phyloP scores from a whole-genome alignment of 2,329 filamentous ascomycete species.

The Talaromyces piceae region DNA sequence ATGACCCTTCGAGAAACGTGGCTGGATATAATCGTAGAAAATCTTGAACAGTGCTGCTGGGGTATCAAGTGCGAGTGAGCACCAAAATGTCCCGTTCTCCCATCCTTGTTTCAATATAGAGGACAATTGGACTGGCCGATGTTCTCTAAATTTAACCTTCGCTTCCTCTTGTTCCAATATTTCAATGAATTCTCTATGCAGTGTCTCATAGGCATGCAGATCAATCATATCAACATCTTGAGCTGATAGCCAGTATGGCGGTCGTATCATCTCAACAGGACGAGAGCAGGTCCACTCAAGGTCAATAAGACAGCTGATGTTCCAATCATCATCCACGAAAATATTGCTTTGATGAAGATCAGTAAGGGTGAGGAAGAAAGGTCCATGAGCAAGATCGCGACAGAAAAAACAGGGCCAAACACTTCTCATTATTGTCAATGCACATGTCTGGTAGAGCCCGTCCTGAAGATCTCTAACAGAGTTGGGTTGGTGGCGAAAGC shows the following conservation, averaged over 20 bases:
- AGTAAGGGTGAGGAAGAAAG: slow-evolving; percentile 30
- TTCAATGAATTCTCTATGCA: slow-evolving; percentile 11
- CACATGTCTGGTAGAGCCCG: slow-evolving; percentile 10
- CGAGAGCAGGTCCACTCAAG: slow-evolving; percentile 29
- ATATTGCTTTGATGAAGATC: slow-evolving; percentile 35
- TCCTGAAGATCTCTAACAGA: slow-evolving; percentile 11
- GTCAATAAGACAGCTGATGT: slow-evolving; percentile 28
- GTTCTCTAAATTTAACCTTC: not conserved
- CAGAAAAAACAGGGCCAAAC: slow-evolving; percentile 21
- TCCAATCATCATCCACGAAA: slow-evolving; percentile 21
- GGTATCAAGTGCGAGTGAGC: slow-evolving; percentile 17
- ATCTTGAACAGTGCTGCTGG: slow-evolving; percentile 18
- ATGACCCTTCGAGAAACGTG: slow-evolving; percentile 14
- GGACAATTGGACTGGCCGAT: not conserved
- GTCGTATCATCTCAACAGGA: slow-evolving; percentile 21
- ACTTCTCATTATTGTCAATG: slow-evolving; percentile 18
- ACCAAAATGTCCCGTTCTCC: slow-evolving; percentile 22
- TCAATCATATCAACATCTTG: slow-evolving; percentile 1
- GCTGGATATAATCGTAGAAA: slow-evolving; percentile 22
- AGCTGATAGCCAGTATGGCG: slow-evolving; percentile 23
- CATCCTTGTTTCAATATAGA: slow-evolving; percentile 13
- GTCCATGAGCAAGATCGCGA: slow-evolving; percentile 24
- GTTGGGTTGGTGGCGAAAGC: slow-evolving; percentile 19
- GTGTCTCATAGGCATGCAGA: slow-evolving; percentile 1
- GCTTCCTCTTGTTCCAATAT: slow-evolving; percentile 11